Percentiles rank a stretch among this genome's conserved stretches.
These are phyloP conservation scores for Cylindricascospora bacillispora DNA, from an alignment of 1,139 yeast species.

Conservation along the genomic window DNA sequence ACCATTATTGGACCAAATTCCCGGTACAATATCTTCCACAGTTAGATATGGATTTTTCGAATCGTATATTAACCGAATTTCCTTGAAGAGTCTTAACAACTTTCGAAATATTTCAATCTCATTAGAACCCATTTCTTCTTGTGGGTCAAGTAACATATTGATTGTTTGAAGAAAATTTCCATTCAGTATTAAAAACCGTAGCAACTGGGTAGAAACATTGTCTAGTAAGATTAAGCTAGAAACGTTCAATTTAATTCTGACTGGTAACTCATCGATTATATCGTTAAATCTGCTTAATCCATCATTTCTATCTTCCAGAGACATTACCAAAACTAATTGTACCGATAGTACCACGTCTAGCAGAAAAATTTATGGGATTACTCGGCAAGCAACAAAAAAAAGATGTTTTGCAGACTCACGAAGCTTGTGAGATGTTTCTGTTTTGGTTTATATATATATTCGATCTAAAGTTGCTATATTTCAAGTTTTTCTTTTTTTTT, in stretches of 20 bases:
- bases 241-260: constrained; percentile 14
- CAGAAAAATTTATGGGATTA: too few relatives aligned
- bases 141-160: constrained; percentile 12
- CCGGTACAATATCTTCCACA: constrained; percentile 37
- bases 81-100: constrained; percentile 62
- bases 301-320: constrained; percentile 5
- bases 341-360: too few relatives aligned
- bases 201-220: constrained; percentile 20
- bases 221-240: constrained; percentile 19
- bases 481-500: too few relatives aligned
- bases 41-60: constrained; percentile 55
- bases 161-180: constrained; percentile 17
- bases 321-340: too few relatives aligned
- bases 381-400: too few relatives aligned
- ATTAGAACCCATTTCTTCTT: constrained; percentile 16
- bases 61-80: constrained; percentile 50
- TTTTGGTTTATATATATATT: too few relatives aligned
- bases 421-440: too few relatives aligned
- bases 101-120: constrained; percentile 67
- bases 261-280: constrained; percentile 16
- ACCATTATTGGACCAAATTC: constrained; percentile 54
- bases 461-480: too few relatives aligned
- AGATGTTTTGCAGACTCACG: too few relatives aligned
- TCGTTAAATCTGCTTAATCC: constrained; percentile 15
- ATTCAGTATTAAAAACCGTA: constrained; percentile 19